Conservation (phyloP, 495 filamentous ascomycete genomes). For the Xanthoparmelia taractica region DNA sequence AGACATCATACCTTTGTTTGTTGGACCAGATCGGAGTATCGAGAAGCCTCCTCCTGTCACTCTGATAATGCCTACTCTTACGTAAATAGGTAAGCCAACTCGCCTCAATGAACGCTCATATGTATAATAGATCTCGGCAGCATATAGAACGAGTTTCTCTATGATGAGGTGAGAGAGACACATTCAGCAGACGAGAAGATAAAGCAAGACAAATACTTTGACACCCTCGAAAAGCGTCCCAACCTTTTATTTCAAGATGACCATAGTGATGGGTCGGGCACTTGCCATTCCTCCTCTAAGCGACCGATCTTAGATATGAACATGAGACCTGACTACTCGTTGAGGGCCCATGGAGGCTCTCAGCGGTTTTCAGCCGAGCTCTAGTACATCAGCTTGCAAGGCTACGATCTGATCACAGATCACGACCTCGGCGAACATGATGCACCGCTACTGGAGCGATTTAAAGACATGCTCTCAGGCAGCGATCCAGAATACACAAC, state of each 20-base stretch:
- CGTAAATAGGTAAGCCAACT: not conserved
- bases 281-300: not conserved
- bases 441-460: conserved; percentile 17
- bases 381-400: conserved; percentile 1
- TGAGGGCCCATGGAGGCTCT: not conserved
- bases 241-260: not conserved
- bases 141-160: not conserved
- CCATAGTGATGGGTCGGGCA: not conserved
- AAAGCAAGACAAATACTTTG: not conserved
- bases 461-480: conserved; percentile 22
- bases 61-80: not conserved
- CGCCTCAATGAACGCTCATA: not conserved
- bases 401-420: conserved; percentile 32
- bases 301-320: not conserved
- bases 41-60: not conserved
- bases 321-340: not conserved
- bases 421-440: conserved; percentile 28
- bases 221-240: not conserved
- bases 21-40: not conserved
- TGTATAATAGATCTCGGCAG: not conserved
- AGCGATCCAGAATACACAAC: conserved; percentile 27
- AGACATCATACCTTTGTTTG: not conserved
- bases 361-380: not conserved
- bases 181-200: not conserved
- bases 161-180: not conserved